Conservation (phyloP, 1,139 yeast species). For the Sugiyamaella pinicola region DNA sequence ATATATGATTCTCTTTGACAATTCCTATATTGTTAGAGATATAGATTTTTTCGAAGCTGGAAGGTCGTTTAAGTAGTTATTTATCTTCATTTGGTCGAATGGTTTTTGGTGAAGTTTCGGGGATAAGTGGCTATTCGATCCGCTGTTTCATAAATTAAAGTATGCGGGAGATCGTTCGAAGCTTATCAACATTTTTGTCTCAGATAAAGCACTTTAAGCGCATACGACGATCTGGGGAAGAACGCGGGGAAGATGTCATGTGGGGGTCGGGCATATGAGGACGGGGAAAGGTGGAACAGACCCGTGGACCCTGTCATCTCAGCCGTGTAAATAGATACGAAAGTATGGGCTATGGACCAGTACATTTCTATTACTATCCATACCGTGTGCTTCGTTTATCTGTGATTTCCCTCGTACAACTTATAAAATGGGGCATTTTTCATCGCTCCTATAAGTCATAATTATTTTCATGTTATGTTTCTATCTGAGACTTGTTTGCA, state of each 20-base stretch:
- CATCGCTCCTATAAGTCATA: too few species aligned
- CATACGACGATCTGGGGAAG: conserved; percentile 5
- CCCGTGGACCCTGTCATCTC: neutral
- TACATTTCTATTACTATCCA: too few species aligned
- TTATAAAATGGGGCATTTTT: too few species aligned
- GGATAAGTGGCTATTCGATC: conserved; percentile 15
- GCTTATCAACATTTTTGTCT: neutral
- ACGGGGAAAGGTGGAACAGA: conserved; percentile 12
- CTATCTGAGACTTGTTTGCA: too few species aligned
- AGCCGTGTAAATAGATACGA: neutral
- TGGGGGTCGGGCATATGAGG: neutral
- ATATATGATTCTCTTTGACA: neutral
- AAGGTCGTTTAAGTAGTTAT: conserved; percentile 15
- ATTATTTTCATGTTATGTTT: too few species aligned
- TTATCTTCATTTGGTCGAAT: conserved; percentile 4
- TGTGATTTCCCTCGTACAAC: too few species aligned
- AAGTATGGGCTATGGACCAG: neutral
- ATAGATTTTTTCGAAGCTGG: neutral
- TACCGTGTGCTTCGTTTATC: too few species aligned
- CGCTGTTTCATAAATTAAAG: neutral
- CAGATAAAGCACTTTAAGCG: conserved; percentile 2
- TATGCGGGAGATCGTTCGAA: neutral
- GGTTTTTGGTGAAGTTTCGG: conserved; percentile 12
- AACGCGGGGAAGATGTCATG: conserved; percentile 13
- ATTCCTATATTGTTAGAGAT: neutral